Conservation (phyloP, 805 yeast genomes). For the Yarrowia sp. region DNA sequence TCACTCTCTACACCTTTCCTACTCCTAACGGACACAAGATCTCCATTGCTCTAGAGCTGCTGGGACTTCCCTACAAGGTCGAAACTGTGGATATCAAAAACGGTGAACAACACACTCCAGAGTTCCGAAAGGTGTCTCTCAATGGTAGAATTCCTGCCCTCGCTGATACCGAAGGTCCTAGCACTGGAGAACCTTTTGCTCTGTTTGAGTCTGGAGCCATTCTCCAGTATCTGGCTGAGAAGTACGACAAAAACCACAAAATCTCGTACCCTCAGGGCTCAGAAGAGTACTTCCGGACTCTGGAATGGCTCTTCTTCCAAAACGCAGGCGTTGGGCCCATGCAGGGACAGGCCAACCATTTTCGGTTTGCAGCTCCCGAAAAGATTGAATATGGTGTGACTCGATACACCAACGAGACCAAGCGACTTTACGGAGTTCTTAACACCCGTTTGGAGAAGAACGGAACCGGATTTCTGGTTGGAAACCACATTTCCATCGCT, state of each 20-base stretch:
- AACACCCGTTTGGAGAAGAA: constrained; percentile 50
- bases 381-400: constrained; percentile 53
- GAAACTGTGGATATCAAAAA: constrained; percentile 43
- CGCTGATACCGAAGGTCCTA: constrained; percentile 28
- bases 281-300: constrained; percentile 43
- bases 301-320: constrained; percentile 54
- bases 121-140: constrained; percentile 57
- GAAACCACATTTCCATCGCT: constrained; percentile 54
- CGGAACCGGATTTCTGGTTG: constrained; percentile 52
- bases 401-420: constrained; percentile 51
- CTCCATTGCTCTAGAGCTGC: constrained; percentile 39
- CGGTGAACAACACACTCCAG: constrained; percentile 51
- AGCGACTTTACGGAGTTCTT: constrained; percentile 52
- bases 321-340: constrained; percentile 60
- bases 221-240: constrained; percentile 55
- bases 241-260: constrained; percentile 56
- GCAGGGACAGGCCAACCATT: constrained; percentile 59
- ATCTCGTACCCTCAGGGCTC: constrained; percentile 40
- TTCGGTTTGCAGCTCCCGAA: constrained; percentile 45
- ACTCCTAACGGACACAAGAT: constrained; percentile 46
- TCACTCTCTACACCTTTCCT: constrained; percentile 44
- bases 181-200: constrained; percentile 30
- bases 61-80: constrained; percentile 39
- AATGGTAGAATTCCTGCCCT: constrained; percentile 63
- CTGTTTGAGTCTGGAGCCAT: constrained; percentile 63